A percentile compares a stretch with the other conserved stretches of the same genome.
Conservation (phyloP, 225 moss, liverwort and hornwort species). For the Marchantia paleacea region DNA sequence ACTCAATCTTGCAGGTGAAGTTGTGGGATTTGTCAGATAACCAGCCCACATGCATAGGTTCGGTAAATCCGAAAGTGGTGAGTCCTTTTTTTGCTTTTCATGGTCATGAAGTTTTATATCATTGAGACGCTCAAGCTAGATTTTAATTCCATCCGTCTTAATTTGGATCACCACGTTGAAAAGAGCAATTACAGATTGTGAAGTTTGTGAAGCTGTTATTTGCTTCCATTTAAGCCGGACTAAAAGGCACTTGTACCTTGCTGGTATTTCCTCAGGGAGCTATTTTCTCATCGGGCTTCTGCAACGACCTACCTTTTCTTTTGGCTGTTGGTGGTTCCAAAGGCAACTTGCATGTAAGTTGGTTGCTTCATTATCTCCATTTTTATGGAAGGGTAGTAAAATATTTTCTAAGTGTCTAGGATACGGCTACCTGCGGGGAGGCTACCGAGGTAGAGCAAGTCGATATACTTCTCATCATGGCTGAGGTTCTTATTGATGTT, state of each 20-base stretch:
- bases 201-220: not conserved
- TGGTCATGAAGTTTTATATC: not conserved
- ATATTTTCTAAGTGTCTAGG: not conserved
- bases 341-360: constrained; percentile 48
- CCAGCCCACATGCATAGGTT: constrained; percentile 43
- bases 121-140: not conserved
- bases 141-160: not conserved
- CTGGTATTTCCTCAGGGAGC: constrained; percentile 33
- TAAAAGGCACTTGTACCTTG: not conserved
- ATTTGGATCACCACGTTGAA: not conserved
- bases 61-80: constrained; percentile 49
- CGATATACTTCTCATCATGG: not conserved
- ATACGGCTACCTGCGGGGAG: not conserved
- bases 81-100: constrained; percentile 12
- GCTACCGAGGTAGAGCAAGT: not conserved
- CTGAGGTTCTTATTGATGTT: not conserved
- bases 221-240: not conserved
- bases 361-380: not conserved
- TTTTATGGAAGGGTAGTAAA: not conserved
- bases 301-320: constrained; percentile 47
- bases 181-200: too few relatives aligned
- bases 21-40: constrained; percentile 50
- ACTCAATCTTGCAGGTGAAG: constrained; percentile 36
- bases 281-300: constrained; percentile 46
- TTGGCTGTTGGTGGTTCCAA: constrained; percentile 52